These are phyloP conservation scores for Daucus carota DNA, from an alignment of 129 eudicot species.

Conservation along the genomic window DNA sequence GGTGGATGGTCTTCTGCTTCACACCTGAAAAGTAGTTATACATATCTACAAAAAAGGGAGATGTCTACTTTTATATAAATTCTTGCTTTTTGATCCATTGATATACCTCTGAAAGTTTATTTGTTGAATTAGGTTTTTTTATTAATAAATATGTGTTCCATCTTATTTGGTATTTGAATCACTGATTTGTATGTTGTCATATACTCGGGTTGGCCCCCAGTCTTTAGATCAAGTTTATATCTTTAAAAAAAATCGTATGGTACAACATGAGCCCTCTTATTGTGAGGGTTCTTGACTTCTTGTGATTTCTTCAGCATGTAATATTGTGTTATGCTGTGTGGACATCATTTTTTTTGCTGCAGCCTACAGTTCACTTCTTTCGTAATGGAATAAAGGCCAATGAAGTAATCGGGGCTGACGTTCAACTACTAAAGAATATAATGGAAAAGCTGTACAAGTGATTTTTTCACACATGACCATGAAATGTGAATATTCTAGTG, in stretches of 20 bases:
- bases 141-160: no score
- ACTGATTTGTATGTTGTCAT: neutral
- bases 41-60: neutral
- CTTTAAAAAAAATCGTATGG: neutral
- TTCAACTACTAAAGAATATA: conserved; percentile 49
- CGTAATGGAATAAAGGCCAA: conserved; percentile 61
- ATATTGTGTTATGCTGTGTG: neutral
- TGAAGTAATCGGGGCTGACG: conserved; percentile 73
- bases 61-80: neutral
- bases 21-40: neutral
- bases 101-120: neutral
- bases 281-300: neutral
- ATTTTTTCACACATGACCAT: neutral
- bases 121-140: neutral
- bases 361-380: conserved; percentile 87
- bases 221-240: neutral
- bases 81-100: neutral
- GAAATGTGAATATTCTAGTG: neutral
- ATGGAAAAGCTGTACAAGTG: conserved; percentile 63
- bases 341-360: conserved; percentile 16
- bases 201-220: neutral
- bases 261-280: neutral
- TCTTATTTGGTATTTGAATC: neutral
- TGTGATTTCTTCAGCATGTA: neutral
- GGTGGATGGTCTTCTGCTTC: neutral